Evolutionary conservation across 768 basidiomycete species (phyloP).

Genomic region (Lepiota brunneoincarnata): DNA sequence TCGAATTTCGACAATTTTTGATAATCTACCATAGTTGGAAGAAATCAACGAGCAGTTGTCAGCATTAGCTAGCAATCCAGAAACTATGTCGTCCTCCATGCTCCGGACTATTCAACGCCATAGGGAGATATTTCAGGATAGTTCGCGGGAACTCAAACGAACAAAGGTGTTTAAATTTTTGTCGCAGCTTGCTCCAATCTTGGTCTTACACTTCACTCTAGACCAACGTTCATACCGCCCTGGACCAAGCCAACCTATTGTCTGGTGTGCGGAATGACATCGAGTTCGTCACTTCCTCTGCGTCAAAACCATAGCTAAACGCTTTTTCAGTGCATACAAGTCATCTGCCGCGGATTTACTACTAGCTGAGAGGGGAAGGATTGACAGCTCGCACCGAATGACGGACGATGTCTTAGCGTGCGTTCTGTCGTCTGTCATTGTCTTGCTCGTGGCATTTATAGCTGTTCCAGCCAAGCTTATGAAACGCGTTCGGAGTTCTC

Average conservation of each 20-base stretch:
- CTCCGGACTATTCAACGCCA: conserved; percentile 89
- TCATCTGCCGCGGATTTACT: conserved; percentile 85
- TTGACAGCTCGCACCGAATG: conserved; percentile 94
- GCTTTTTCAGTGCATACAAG: conserved; percentile 73
- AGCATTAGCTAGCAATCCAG: conserved; percentile 61
- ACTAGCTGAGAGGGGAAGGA: conserved; percentile 81
- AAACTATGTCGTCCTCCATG: conserved; percentile 79
- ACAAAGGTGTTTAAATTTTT: conserved; percentile 60
- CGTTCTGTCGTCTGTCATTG: conserved; percentile 21
- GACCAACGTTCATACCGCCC: conserved; percentile 78
- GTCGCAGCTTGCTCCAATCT: not conserved
- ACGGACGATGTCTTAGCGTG: conserved; percentile 89
- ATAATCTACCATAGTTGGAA: conserved; percentile 54
- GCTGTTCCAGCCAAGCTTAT: conserved; percentile 79
- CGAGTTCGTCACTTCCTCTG: conserved; percentile 53
- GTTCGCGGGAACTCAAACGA: conserved; percentile 76
- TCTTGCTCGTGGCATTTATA: conserved; percentile 2
- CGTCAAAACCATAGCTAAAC: not conserved
- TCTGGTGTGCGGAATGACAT: conserved; percentile 94
- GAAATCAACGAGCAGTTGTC: conserved; percentile 84
- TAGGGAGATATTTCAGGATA: conserved; percentile 86
- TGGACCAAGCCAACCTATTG: conserved; percentile 86
- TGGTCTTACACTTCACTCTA: conserved; percentile 4
- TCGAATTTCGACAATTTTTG: not conserved
- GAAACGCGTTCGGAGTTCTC: conserved; percentile 93